Conservation (phyloP, 331 rosid species). For the Acacia concinna region DNA sequence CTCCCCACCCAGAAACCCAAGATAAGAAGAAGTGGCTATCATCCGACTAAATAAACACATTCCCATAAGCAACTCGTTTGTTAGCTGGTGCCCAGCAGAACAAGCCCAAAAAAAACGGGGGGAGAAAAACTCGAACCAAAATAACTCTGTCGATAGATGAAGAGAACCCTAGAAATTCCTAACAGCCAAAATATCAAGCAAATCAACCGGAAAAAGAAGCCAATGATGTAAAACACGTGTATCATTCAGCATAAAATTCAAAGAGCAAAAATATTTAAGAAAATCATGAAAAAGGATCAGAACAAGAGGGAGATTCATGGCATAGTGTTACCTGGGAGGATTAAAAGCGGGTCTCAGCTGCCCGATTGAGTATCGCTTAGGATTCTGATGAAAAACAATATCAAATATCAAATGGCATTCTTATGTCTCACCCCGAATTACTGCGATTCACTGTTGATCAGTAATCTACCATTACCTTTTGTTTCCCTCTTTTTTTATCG, state of each 20-base stretch:
- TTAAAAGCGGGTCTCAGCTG: slow-evolving; percentile 23
- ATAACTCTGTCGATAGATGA: background rate
- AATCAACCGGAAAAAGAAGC: background rate
- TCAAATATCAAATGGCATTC: slow-evolving; percentile 1
- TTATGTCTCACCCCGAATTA: background rate
- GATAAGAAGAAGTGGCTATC: background rate
- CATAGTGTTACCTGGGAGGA: background rate
- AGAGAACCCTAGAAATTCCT: slow-evolving; percentile 43
- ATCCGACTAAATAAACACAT: slow-evolving; percentile 18
- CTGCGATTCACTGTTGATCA: background rate
- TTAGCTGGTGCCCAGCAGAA: background rate
- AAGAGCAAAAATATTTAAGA: background rate
- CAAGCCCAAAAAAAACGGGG: background rate
- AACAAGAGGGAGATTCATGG: background rate
- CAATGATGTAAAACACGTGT: slow-evolving; percentile 1
- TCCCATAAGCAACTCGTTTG: background rate
- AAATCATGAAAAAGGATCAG: background rate
- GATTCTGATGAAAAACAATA: slow-evolving; percentile 15
- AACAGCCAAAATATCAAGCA: background rate
- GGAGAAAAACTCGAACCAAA: background rate
- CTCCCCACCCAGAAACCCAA: background rate
- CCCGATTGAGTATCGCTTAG: slow-evolving; percentile 26
- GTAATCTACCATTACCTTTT: slow-evolving; percentile 7
- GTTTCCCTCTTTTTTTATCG: background rate
- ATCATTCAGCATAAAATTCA: background rate